phyloP scores from a whole-genome alignment of 1,284 basidiomycete species.

The Amylostereum areolatum region DNA sequence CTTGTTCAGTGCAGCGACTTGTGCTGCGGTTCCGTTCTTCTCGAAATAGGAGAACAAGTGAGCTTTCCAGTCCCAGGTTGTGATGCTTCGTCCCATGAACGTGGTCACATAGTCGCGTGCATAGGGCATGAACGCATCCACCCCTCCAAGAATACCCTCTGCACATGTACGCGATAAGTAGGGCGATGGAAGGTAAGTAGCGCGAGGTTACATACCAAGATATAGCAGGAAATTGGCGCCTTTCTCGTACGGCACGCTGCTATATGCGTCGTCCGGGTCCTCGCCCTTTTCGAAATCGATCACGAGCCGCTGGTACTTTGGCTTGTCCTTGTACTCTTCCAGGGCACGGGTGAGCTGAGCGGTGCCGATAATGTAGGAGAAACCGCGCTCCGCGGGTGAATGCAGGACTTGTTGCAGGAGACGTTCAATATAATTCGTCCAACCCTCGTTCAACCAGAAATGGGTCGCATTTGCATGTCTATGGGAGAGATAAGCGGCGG shows the following conservation, averaged over 20 bases:
- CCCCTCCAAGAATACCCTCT: constrained; percentile 83
- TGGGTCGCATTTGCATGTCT: constrained; percentile 68
- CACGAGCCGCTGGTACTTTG: constrained; percentile 82
- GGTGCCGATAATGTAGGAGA: constrained; percentile 58
- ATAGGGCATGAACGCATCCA: constrained; percentile 83
- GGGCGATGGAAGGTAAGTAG: too few relatives aligned
- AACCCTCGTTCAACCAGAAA: constrained; percentile 93
- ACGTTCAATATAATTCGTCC: constrained; percentile 93
- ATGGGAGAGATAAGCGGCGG: constrained; percentile 11
- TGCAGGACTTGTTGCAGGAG: constrained; percentile 73
- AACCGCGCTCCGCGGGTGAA: constrained; percentile 76
- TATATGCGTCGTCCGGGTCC: constrained; percentile 82
- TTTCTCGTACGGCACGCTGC: constrained; percentile 70
- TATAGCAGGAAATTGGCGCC: constrained; percentile 68
- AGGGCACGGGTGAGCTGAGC: constrained; percentile 75
- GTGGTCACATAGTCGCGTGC: constrained; percentile 76
- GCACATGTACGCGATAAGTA: background rate
- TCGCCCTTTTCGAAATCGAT: constrained; percentile 83
- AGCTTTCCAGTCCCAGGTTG: constrained; percentile 82
- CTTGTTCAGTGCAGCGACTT: constrained; percentile 63
- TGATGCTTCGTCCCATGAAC: constrained; percentile 80
- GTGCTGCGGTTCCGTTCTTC: constrained; percentile 52
- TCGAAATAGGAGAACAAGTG: constrained; percentile 82
- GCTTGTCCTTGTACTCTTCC: constrained; percentile 48
- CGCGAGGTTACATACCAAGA: constrained; percentile 37